These are phyloP conservation scores for Paramecium caudatum DNA, from an alignment of 73 alveolate genomes.

Conservation along the genomic window DNA sequence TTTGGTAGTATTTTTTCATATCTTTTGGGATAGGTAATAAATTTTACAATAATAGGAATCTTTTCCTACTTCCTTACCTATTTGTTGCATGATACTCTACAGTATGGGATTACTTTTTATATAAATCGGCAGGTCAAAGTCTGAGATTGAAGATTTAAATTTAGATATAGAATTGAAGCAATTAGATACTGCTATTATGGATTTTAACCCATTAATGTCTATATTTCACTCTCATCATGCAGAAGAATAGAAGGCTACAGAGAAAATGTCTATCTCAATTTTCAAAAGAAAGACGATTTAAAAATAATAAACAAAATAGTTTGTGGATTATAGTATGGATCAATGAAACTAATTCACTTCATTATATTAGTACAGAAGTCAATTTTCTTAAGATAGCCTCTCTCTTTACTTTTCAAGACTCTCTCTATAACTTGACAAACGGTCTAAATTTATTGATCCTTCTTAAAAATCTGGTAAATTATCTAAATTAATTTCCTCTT, in stretches of 20 bases:
- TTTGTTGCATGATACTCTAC: not conserved
- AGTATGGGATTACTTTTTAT: constrained; percentile 1
- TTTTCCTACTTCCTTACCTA: constrained; percentile 1
- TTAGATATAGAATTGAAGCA: not conserved
- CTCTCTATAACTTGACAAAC: constrained; percentile 12
- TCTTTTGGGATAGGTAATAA: not conserved
- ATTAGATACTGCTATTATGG: constrained; percentile 18
- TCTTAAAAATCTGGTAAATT: constrained; percentile 6
- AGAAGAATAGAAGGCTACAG: not conserved
- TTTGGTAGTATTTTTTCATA: constrained; percentile 48
- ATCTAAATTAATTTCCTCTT: constrained; percentile 35
- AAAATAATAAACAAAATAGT: not conserved
- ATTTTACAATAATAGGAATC: constrained; percentile 1
- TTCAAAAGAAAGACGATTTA: constrained; percentile 15
- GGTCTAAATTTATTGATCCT: constrained; percentile 11
- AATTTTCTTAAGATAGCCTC: too few relatives aligned
- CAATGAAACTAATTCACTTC: constrained; percentile 6
- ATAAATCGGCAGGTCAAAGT: not conserved
- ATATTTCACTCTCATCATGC: not conserved
- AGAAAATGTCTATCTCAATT: not conserved
- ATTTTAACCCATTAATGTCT: not conserved
- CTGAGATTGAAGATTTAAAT: constrained; percentile 26
- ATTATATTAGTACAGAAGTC: not conserved
- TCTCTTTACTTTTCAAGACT: constrained; percentile 1
- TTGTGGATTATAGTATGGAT: constrained; percentile 65